A percentile compares a stretch with the other conserved stretches of the same genome.
Conservation (phyloP, 345 rosid genomes). For the Eucalyptus virginea region DNA sequence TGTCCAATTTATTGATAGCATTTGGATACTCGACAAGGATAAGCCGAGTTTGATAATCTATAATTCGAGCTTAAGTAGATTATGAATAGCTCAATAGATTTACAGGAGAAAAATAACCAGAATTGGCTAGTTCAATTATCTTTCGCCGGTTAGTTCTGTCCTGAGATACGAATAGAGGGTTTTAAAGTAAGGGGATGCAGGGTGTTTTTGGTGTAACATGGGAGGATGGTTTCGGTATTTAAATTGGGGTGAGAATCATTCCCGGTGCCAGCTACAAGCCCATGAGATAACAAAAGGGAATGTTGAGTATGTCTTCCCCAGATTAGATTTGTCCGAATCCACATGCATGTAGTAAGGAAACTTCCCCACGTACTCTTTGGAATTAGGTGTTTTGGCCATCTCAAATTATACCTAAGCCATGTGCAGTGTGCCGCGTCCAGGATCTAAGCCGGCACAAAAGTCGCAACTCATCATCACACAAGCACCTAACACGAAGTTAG, state of each 20-base stretch:
- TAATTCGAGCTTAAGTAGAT: not conserved
- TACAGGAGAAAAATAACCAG: not conserved
- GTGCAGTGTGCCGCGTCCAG: not conserved
- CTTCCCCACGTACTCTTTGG: not conserved
- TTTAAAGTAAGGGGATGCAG: not conserved
- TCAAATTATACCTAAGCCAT: not conserved
- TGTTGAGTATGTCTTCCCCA: not conserved
- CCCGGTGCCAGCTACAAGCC: not conserved
- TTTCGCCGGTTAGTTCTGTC: not conserved
- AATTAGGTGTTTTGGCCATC: not conserved
- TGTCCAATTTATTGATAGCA: rapidly evolving
- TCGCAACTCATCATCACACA: not conserved
- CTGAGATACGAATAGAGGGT: not conserved
- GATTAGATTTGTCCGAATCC: not conserved
- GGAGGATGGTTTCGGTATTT: not conserved
- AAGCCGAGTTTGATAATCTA: not conserved
- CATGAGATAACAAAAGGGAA: not conserved
- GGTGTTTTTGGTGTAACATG: not conserved
- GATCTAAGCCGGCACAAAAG: not conserved
- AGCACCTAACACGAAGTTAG: not conserved
- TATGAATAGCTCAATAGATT: not conserved
- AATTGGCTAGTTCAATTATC: not conserved
- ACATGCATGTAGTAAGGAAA: not conserved
- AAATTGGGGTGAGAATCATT: not conserved
- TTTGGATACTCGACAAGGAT: not conserved